These are phyloP conservation scores for Pseudogymnoascus sp. DNA, from an alignment of 2,329 filamentous ascomycete genomes.

Conservation along the genomic window DNA sequence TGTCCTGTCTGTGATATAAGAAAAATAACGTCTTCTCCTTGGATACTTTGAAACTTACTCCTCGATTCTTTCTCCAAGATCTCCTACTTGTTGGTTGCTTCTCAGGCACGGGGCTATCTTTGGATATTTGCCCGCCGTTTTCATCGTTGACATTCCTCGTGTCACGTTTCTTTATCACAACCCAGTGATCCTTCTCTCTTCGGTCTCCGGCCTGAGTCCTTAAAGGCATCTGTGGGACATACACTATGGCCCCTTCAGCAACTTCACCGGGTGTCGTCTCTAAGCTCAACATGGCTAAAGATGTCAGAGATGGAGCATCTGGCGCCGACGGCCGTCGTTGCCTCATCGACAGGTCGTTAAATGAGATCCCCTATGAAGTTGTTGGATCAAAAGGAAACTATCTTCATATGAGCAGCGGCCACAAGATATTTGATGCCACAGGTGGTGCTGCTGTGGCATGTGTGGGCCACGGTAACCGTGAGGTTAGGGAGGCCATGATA, in stretches of 20 bases:
- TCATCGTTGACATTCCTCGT: not conserved
- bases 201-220: not conserved
- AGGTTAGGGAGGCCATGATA: constrained; percentile 53
- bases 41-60: not conserved
- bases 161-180: not conserved
- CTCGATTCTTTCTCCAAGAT: not conserved
- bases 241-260: not conserved
- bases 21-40: not conserved
- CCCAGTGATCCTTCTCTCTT: not conserved
- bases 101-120: not conserved
- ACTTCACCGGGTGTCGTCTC: not conserved
- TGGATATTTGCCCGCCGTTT: not conserved
- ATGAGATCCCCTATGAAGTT: constrained; percentile 24
- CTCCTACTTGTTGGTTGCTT: not conserved
- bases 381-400: constrained; percentile 23
- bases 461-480: constrained; percentile 58
- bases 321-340: not conserved
- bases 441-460: constrained; percentile 67
- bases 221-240: not conserved
- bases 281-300: not conserved
- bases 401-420: constrained; percentile 35
- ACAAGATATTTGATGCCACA: constrained; percentile 62
- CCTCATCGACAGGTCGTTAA: constrained; percentile 24
- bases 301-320: not conserved
- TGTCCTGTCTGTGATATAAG: not conserved